A percentile compares a stretch with the other conserved stretches of the same genome.
phyloP scores from a whole-genome alignment of 164 flowering plant species.

The Nelumbo lutea region DNA sequence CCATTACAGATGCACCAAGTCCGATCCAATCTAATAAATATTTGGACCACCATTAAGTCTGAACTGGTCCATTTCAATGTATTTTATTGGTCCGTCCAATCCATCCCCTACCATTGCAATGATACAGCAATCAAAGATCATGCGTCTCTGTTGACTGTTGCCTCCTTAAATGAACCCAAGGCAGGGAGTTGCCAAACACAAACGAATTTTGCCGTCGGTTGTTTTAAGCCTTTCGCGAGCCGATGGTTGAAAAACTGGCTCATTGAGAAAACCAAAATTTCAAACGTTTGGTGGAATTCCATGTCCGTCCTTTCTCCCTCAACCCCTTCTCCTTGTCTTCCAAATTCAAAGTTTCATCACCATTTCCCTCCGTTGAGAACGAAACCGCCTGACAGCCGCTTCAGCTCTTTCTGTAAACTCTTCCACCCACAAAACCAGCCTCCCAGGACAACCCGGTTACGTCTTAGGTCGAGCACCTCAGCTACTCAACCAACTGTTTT shows the following conservation, averaged over 20 bases:
- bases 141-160: no score
- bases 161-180: no score
- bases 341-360: not conserved
- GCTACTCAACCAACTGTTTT: constrained; percentile 8
- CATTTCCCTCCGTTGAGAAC: constrained; percentile 6
- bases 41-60: no score
- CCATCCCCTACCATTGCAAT: no score
- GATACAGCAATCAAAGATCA: no score
- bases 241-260: no score
- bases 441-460: constrained; percentile 1
- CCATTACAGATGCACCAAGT: no score
- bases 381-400: constrained; percentile 3
- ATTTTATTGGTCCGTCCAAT: no score
- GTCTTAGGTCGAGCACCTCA: constrained; percentile 7
- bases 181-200: no score
- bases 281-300: constrained; percentile 10
- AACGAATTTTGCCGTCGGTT: no score
- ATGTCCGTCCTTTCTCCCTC: constrained; percentile 14
- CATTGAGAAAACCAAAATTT: not conserved
- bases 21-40: no score
- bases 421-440: constrained; percentile 4
- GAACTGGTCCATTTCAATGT: no score
- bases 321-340: constrained; percentile 1
- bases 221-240: not conserved
- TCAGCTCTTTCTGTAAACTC: not conserved